Evolutionary conservation across 140 eudicot genomes (phyloP), one percentile per base, ranked within the genome.

Genomic region (Oenanthe javanica): DNA sequence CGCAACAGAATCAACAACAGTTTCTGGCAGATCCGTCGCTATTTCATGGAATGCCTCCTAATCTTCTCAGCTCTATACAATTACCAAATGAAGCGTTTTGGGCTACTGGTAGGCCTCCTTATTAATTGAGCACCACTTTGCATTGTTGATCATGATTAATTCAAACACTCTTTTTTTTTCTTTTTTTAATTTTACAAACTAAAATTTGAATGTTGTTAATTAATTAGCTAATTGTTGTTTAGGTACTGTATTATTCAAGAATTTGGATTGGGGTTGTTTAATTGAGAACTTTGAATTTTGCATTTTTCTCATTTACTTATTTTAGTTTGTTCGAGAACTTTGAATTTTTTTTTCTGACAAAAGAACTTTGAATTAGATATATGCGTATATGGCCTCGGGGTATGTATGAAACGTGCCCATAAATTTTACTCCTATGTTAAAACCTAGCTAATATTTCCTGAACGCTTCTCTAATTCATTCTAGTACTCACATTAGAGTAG

Each of bases 61-160:
- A 67, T 67, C 73, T 67, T 67, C 45, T 67, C 9, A 67, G 31
- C 73, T 67, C 73, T 12, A 67, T 67, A 67, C 73, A 67, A 31
- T 67, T 67, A 67, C 73, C 73, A 0, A 12, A 8, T 31, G 73
- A 67, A 67, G 73, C 73, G 10, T 67, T 12, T 67, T 67, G 73
- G 73, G 73, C 73, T 67, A 67, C 73, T 9, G 73, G 73, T 67
- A 67, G 73, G 73, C 73, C 73, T 67, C 73, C 73, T 31, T 67
- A 12, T 67, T 67, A 67, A 36, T 67, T 67, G 31, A 36, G 42
- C 72, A 11, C 70, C 31, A 59, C 1, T 19, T 59, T 59, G 64
- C 69, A n/a, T 59, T 59, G 69, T 59, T 8, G 31, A 21, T 59
- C 36, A 23, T 61, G 38, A 61, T 61, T 61, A 23, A 61, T 61